A percentile compares a stretch with the other conserved stretches of the same genome.
These are phyloP conservation scores for Rhizophlyctis rosea DNA, from an alignment of 192 early-diverging fungal genomes.

Conservation along the genomic window DNA sequence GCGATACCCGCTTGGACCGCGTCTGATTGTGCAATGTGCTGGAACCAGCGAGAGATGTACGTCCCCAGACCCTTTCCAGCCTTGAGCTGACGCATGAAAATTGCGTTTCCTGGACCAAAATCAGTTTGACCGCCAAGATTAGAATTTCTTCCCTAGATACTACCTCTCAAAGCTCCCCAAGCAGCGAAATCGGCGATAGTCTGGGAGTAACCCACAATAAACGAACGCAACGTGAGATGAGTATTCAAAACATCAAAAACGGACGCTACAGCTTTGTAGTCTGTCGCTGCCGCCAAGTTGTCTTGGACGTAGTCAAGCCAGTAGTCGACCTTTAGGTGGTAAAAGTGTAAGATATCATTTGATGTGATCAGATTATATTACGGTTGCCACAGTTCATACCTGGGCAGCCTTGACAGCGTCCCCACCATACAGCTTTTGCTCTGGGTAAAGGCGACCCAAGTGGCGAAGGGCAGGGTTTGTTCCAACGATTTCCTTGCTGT, in stretches of 20 bases:
- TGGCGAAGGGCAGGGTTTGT: not conserved
- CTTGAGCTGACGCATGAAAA: constrained; percentile 81
- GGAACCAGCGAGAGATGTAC: constrained; percentile 80
- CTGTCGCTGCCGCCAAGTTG: constrained; percentile 8
- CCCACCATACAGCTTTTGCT: not conserved
- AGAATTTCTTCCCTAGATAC: not conserved
- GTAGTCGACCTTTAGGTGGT: not conserved
- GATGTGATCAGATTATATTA: too few relatives aligned
- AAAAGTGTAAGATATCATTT: too few relatives aligned
- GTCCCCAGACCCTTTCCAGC: constrained; percentile 63
- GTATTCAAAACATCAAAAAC: constrained; percentile 73
- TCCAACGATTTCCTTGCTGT: not conserved
- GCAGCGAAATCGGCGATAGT: constrained; percentile 79
- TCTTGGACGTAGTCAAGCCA: constrained; percentile 1
- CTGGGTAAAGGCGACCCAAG: not conserved
- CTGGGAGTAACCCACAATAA: constrained; percentile 70
- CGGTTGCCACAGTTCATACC: too few relatives aligned
- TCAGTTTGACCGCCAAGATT: not conserved
- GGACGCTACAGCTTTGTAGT: constrained; percentile 70
- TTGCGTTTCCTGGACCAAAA: constrained; percentile 46
- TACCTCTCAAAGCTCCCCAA: constrained; percentile 77
- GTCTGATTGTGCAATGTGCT: constrained; percentile 61
- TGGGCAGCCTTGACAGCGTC: not conserved
- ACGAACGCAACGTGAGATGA: constrained; percentile 79
- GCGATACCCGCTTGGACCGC: constrained; percentile 48